phyloP scores from a whole-genome alignment of 331 rosid genomes.

The Erythrophleum ivorense region DNA sequence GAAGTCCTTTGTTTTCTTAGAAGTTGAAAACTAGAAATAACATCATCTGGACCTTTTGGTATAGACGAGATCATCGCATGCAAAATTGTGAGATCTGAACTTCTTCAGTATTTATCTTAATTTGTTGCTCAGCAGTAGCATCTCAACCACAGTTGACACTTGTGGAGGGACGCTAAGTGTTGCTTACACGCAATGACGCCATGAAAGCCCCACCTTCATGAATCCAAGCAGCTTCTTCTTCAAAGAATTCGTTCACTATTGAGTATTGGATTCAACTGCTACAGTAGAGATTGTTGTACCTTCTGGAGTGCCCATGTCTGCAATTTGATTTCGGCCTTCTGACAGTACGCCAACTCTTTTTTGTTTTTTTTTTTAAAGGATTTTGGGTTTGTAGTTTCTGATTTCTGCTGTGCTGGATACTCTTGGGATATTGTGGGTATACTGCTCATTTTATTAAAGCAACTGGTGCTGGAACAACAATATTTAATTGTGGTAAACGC shows the following conservation, averaged over 20 bases:
- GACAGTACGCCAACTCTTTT: neutral
- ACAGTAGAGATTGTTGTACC: neutral
- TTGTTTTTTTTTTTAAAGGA: neutral
- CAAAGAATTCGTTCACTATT: neutral
- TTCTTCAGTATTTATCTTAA: neutral
- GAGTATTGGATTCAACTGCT: neutral
- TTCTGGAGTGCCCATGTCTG: neutral
- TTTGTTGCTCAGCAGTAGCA: neutral
- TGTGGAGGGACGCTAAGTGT: neutral
- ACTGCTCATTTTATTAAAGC: neutral
- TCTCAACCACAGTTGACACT: neutral
- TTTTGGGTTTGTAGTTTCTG: neutral
- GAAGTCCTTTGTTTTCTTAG: neutral
- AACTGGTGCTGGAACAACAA: neutral
- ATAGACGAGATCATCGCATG: neutral
- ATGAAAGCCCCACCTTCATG: neutral
- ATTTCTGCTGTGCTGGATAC: neutral
- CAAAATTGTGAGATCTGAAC: neutral
- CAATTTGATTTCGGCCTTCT: neutral
- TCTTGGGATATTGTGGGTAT: neutral
- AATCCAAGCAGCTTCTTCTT: neutral
- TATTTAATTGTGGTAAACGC: neutral
- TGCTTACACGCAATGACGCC: conserved; percentile 30
- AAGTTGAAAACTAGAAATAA: neutral
- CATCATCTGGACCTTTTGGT: neutral